Evolutionary conservation across 495 filamentous ascomycete species (phyloP), one percentile per base, ranked within the genome.

Genomic region (Daldinia bambusicola): DNA sequence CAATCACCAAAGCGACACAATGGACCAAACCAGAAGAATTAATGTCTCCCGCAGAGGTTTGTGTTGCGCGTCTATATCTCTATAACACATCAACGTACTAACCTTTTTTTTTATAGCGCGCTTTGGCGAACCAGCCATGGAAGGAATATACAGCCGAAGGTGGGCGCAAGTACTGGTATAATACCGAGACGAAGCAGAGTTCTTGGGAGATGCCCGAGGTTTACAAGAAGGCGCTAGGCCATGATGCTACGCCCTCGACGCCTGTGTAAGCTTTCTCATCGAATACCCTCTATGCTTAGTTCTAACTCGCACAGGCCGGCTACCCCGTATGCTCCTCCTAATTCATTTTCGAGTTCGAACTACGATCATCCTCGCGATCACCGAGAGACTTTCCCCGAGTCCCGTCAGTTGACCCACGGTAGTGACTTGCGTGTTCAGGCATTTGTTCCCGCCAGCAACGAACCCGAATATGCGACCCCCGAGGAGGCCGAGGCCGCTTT

Each of bases 401-500:
- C 92, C 53, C 88, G 91, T 67, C 90, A 90, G 72, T 83, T 88
- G 74, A 87, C 90, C 22, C 93, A 89, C 76, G 87, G 87, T 43
- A 91, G 88, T 78, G 87, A 89, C 59, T 80, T 83, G 40, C 88
- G 88, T 70, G 86, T 85, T n/a, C 84, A 89, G 71, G 80, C 87
- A 40, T 86, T 92, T 67, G 85, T 87, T 31, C 81, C 89, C 41
- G 83, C 88, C 4, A 89, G 84, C 74, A 87, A 87, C 74, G 93
- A 97, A 43, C 93, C 94, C 14, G 91, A 95, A 69, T 99, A 95
- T 75, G 84, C 87, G 22, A 92, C 91, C 2, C 84, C 89, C 53
- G 95, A 98, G 77, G 94, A 98, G 80, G 96, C 94, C 6, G 96
- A 98, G 76, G 91, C 90, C 30, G 95, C 96, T 4, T 99, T 98